Percentiles rank a stretch among this genome's conserved stretches.
These are phyloP conservation scores for Alloascoidea hylecoeti DNA, from an alignment of 805 yeast genomes.

Conservation along the genomic window DNA sequence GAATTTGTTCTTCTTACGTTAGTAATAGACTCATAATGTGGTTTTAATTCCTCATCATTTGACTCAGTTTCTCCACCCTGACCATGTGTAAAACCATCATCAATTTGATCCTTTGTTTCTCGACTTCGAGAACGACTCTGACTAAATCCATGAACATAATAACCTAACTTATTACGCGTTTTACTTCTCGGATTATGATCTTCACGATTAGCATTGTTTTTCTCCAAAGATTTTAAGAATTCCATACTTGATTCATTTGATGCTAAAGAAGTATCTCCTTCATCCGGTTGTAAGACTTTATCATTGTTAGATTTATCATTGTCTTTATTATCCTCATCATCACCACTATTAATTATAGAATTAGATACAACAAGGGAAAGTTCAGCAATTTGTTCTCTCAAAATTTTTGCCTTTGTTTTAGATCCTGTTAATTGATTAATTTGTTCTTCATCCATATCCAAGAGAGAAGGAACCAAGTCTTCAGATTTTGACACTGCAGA, in stretches of 20 bases:
- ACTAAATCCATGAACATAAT: not conserved
- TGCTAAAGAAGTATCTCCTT: not conserved
- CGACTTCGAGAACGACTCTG: not conserved
- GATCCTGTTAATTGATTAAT: not conserved
- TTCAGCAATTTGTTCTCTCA: not conserved
- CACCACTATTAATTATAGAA: not conserved
- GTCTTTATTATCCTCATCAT: not conserved
- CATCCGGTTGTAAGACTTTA: no score
- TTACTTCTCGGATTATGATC: not conserved
- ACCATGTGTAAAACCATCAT: no score
- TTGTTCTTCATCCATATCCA: slow-evolving; percentile 1
- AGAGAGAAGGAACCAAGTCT: not conserved
- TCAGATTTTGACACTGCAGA: not conserved
- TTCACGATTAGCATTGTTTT: not conserved
- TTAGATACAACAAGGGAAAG: not conserved
- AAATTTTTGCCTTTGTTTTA: not conserved
- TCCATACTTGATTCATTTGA: not conserved
- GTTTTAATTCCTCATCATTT: no score
- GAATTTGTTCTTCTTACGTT: no score
- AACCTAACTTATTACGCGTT: not conserved
- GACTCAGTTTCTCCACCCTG: no score
- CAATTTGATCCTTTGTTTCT: not conserved
- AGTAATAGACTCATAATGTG: no score
- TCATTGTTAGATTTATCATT: not conserved
- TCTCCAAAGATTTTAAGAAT: not conserved